Conservation (phyloP, 805 yeast species). For the Brettanomyces bruxellensis region DNA sequence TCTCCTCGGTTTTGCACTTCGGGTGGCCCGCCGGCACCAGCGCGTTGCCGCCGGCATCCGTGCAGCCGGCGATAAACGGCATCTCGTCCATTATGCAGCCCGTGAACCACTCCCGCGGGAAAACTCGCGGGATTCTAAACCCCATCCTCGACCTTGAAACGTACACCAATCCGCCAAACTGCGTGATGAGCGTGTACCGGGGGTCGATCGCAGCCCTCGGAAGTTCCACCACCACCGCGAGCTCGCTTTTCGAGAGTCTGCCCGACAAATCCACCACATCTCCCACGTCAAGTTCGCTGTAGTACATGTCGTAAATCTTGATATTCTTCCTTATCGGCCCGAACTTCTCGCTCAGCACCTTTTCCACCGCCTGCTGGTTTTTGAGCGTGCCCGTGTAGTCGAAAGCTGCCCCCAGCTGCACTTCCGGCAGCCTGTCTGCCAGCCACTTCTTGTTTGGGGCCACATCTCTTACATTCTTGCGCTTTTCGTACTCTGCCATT, state of each 20-base stretch:
- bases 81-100: constrained; percentile 22
- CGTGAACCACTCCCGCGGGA: constrained; percentile 31
- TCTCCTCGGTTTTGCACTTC: constrained; percentile 24
- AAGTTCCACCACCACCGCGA: constrained; percentile 45
- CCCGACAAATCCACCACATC: constrained; percentile 51
- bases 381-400: constrained; percentile 10
- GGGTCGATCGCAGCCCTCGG: constrained; percentile 43
- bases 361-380: constrained; percentile 7
- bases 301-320: constrained; percentile 15
- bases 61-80: constrained; percentile 7
- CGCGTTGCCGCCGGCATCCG: constrained; percentile 3
- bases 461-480: constrained; percentile 17
- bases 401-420: constrained; percentile 9
- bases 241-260: constrained; percentile 31
- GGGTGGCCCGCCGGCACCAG: constrained; percentile 25
- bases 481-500: constrained; percentile 10
- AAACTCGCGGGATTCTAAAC: constrained; percentile 45
- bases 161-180: constrained; percentile 48
- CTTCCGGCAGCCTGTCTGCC: constrained; percentile 4
- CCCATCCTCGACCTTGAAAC: constrained; percentile 35
- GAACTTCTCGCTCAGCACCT: constrained; percentile 8
- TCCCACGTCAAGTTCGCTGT: constrained; percentile 36
- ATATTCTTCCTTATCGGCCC: constrained; percentile 10
- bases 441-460: constrained; percentile 26
- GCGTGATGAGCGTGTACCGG: constrained; percentile 46